Evolutionary conservation across 768 basidiomycete species (phyloP).

Genomic region (Obba rivulosa): DNA sequence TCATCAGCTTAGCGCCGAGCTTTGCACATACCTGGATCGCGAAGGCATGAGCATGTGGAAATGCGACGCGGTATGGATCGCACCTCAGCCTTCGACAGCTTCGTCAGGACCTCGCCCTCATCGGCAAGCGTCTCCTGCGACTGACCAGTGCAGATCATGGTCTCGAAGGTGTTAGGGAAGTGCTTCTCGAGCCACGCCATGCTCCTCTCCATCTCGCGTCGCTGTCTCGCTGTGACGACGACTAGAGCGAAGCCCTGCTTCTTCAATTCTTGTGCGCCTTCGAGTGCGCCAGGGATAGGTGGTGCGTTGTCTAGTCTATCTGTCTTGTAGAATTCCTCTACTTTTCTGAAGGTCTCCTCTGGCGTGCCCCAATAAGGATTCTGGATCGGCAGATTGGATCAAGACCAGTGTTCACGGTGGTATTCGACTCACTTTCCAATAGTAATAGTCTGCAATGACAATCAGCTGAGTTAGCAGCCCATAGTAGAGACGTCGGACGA

Average conservation of each 20-base stretch:
- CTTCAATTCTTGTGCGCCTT: conserved; percentile 50
- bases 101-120: conserved; percentile 42
- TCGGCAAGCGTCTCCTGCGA: conserved; percentile 50
- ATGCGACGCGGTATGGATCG: conserved; percentile 8
- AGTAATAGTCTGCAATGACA: conserved; percentile 54
- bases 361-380: conserved; percentile 60
- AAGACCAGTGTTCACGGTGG: background rate
- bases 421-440: conserved; percentile 55
- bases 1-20: conserved; percentile 57
- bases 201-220: conserved; percentile 49
- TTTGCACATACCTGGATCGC: conserved; percentile 52
- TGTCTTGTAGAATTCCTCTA: conserved; percentile 52
- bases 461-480: background rate
- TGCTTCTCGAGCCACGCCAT: conserved; percentile 63
- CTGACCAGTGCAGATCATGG: conserved; percentile 69
- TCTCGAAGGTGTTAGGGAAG: conserved; percentile 59
- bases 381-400: conserved; percentile 19
- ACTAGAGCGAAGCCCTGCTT: conserved; percentile 64
- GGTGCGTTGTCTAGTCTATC: conserved; percentile 39
- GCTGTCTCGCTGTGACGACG: conserved; percentile 70
- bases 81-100: conserved; percentile 68
- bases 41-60: background rate
- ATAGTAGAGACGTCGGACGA: conserved; percentile 17
- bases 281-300: conserved; percentile 57
- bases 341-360: conserved; percentile 52